These are phyloP conservation scores for Penicillium desertorum DNA, from an alignment of 495 filamentous ascomycete species.

Conservation along the genomic window DNA sequence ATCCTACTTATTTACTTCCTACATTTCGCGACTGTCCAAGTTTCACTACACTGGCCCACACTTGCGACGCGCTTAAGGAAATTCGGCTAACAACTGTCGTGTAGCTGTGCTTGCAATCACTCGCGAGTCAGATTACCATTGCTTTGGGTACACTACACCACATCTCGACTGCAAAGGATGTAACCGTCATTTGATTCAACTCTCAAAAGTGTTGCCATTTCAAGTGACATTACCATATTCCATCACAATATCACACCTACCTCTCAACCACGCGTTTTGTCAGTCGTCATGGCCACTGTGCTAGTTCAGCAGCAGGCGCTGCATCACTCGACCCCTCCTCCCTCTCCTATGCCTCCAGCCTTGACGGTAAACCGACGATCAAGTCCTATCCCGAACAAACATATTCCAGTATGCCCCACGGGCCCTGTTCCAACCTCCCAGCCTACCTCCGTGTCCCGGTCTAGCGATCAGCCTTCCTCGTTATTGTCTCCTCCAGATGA, in stretches of 20 bases:
- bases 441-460: slow-evolving; percentile 43
- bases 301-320: slow-evolving; percentile 50
- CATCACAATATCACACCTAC: slow-evolving; percentile 5
- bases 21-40: background rate
- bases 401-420: slow-evolving; percentile 80
- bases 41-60: background rate
- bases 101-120: background rate
- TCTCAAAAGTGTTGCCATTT: slow-evolving; percentile 13
- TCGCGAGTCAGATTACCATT: background rate
- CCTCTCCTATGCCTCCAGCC: slow-evolving; percentile 37
- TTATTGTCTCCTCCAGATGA: slow-evolving; percentile 72
- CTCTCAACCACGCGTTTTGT: background rate
- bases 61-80: background rate
- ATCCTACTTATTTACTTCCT: background rate
- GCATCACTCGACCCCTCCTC: slow-evolving; percentile 48
- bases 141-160: background rate
- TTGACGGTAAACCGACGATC: slow-evolving; percentile 44
- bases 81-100: background rate
- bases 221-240: background rate
- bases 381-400: slow-evolving; percentile 84
- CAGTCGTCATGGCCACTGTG: slow-evolving; percentile 49
- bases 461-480: slow-evolving; percentile 56
- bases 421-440: slow-evolving; percentile 66
- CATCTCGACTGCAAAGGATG: slow-evolving; percentile 16
- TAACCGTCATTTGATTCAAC: slow-evolving; percentile 11